Evolutionary conservation across 352 stramenopile genomes (phyloP).

Genomic region (Globisporangium orthogonon): DNA sequence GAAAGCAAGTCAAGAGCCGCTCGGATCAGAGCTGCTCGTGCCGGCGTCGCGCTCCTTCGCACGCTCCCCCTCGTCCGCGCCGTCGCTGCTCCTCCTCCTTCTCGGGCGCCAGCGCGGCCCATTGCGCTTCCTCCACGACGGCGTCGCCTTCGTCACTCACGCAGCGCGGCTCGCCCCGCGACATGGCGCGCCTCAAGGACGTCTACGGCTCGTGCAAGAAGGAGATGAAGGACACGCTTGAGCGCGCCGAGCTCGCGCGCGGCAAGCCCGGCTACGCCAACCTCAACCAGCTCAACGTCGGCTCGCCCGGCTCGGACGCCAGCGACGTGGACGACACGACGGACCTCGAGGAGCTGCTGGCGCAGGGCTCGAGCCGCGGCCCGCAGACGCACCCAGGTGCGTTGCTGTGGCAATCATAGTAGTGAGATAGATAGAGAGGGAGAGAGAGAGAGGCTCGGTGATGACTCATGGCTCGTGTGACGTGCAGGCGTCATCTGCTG

Average conservation of each 20-base stretch:
- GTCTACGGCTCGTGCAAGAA: slow-evolving; percentile 71
- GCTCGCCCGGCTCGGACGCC: slow-evolving; percentile 67
- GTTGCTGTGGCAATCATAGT: background rate
- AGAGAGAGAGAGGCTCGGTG: too few relatives aligned
- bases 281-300: slow-evolving; percentile 76
- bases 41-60: too few relatives aligned
- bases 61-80: too few relatives aligned
- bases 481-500: slow-evolving; percentile 61
- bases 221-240: slow-evolving; percentile 75
- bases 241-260: slow-evolving; percentile 57
- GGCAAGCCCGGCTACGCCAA: slow-evolving; percentile 78
- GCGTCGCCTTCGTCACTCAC: slow-evolving; percentile 1
- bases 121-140: slow-evolving; percentile 1
- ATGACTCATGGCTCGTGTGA: background rate
- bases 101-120: too few relatives aligned
- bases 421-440: too few relatives aligned
- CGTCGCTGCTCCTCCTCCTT: too few relatives aligned
- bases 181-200: slow-evolving; percentile 68
- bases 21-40: too few relatives aligned
- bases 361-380: slow-evolving; percentile 60
- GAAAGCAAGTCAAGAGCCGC: too few relatives aligned
- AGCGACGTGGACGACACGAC: slow-evolving; percentile 75
- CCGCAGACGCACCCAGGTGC: slow-evolving; percentile 66
- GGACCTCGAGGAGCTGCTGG: slow-evolving; percentile 74
- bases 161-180: slow-evolving; percentile 1